phyloP scores from a whole-genome alignment of 2,329 filamentous ascomycete species.

The Trichoderma atrobrunneum region DNA sequence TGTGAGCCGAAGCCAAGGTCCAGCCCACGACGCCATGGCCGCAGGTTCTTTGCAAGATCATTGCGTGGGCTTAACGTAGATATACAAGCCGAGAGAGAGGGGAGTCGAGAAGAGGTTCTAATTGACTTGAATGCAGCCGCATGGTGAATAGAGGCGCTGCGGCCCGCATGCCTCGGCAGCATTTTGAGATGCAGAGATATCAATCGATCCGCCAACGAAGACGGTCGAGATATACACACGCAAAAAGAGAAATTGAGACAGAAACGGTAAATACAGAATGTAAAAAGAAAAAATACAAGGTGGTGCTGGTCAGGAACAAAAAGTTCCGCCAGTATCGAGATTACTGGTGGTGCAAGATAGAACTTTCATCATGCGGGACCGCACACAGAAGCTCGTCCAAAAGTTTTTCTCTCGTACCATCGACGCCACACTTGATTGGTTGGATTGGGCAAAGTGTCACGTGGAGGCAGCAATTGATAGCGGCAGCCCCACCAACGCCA shows the following conservation, averaged over 20 bases:
- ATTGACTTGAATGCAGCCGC: constrained; percentile 22
- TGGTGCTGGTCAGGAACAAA: neutral
- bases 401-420: constrained; percentile 7
- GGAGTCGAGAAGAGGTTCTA: constrained; percentile 22
- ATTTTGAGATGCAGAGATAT: constrained; percentile 28
- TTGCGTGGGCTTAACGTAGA: constrained; percentile 26
- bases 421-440: neutral
- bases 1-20: constrained; percentile 25
- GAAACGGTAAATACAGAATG: neutral
- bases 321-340: constrained; percentile 7
- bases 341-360: constrained; percentile 6
- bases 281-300: neutral
- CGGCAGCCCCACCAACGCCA: constrained; percentile 13
- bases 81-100: constrained; percentile 20
- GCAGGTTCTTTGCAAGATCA: constrained; percentile 30
- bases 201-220: constrained; percentile 14
- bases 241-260: neutral
- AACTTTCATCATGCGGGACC: constrained; percentile 16
- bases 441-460: neutral
- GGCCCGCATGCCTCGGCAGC: constrained; percentile 36
- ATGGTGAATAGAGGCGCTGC: constrained; percentile 29
- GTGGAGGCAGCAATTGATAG: constrained; percentile 1
- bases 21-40: constrained; percentile 31
- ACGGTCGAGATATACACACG: constrained; percentile 2
- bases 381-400: constrained; percentile 1